These are phyloP conservation scores for Gigaspora rosea DNA, from an alignment of 192 early-diverging fungal species.

Conservation along the genomic window DNA sequence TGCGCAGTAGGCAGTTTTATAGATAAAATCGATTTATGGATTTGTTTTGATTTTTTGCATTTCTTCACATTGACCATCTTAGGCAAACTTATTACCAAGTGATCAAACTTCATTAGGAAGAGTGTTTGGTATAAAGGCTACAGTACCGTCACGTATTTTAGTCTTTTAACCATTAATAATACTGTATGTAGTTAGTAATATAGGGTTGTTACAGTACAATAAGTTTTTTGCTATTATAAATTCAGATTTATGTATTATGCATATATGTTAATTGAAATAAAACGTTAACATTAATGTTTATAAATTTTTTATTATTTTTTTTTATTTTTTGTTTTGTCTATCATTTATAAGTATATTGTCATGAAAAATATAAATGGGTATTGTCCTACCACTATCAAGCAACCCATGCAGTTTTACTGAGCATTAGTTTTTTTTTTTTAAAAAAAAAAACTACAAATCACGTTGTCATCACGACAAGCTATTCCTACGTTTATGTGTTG, in stretches of 20 bases:
- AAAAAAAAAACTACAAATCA: too few relatives aligned
- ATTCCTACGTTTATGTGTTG: too few relatives aligned
- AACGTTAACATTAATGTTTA: not conserved
- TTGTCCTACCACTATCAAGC: too few relatives aligned
- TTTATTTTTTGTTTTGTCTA: too few relatives aligned
- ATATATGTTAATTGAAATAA: not conserved
- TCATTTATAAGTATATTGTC: too few relatives aligned
- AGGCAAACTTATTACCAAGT: conserved; percentile 4
- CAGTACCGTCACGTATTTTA: not conserved
- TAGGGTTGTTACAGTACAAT: not conserved
- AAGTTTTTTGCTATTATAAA: conserved; percentile 8
- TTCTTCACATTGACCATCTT: not conserved
- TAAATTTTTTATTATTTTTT: conserved; percentile 1
- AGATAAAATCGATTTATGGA: too few relatives aligned
- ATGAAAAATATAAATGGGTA: too few relatives aligned
- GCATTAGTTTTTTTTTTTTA: too few relatives aligned
- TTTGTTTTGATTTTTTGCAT: too few relatives aligned
- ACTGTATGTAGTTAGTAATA: not conserved
- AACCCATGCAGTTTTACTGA: too few relatives aligned
- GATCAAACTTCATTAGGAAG: not conserved
- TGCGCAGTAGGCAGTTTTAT: too few relatives aligned
- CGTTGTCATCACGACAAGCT: too few relatives aligned
- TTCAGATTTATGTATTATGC: conserved; percentile 12
- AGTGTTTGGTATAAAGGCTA: conserved; percentile 1
- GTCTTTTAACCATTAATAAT: not conserved